Base-by-base conservation (phyloP, 1,139 yeast genomes). In the Hyphopichia burtonii region DNA sequence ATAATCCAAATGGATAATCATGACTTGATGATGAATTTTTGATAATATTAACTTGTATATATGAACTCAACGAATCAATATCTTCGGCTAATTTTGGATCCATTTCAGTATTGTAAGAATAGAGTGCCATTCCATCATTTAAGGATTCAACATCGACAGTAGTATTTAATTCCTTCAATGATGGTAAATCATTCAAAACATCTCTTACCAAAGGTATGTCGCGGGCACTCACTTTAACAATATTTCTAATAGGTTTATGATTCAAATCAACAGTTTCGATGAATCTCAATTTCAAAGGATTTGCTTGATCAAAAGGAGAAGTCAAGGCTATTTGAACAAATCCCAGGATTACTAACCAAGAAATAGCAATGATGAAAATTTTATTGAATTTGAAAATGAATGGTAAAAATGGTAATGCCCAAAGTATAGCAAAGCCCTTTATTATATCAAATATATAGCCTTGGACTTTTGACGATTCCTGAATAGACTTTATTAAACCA, bases 211-310 rank as follows among this genome's bases (percentile, higher is more conserved):
- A 48, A 65, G 65, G 49, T 56, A 78, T 79, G n/a, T 66, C 60
- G 51, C 87, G 74, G 4, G 84, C 88, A 44, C 55, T 63, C 1
- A 82, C 74, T 15, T 63, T 65, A 16, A 81, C 82, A 28, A 57
- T 55, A 31, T 81, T 62, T 1, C 56, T 54, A 8, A 55, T 46
- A 5, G 55, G 38, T 27, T 61, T 45, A 23, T 59, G 18, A 42
- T 56, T 61, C 44, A 82, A 61, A 49, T 82, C 74, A 41, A 83
- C 67, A 2, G 67, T 61, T 58, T 89, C 90, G 28, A 80, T 61
- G 53, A 85, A 84, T 49, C 91, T 70, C 41, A 86, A 68, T 55
- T 87, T 88, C 59, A 87, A 63, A 9, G 96, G 96, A 32, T 79
- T 72, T 2, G 62, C 58, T 32, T 70, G 66, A 27, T 80, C 76